Base-by-base conservation (phyloP, 495 filamentous ascomycete genomes). In the Hyaloscypha finlandica region DNA sequence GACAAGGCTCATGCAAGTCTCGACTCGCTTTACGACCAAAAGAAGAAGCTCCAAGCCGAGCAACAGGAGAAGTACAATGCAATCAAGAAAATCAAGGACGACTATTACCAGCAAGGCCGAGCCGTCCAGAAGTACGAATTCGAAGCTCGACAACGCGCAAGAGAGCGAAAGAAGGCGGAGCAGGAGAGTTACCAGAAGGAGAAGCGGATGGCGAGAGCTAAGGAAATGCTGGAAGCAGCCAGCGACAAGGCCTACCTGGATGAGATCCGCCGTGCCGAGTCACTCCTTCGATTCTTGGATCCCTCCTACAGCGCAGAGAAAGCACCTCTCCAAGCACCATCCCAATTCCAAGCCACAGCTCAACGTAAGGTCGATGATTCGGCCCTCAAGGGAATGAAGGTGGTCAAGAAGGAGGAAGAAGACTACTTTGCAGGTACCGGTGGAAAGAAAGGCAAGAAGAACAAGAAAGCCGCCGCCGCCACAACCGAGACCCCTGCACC, bases 401-500 rank as follows among this genome's bases (percentile, higher is more conserved):
- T 97, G 19, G 77, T 89, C 37, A 89, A 87, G 79, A 97, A 97
- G 85, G 86, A 88, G 12, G 92, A 96, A 59, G 94, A 96, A 14
- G 89, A 91, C 68, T 97, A 96, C 83, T 90, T 97, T 53, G 83
- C 88, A 39, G 91, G 92, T 19, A 86, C 82, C 54, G 86, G 85
- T 33, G 87, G 88, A n/a, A 97, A 97, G 87, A 94, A 94, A 73
- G 94, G 94, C 77, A 96, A 96, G 86, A 92, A 91, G 71, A 88
- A 88, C 76, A 93, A 91, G 80, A 89, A 88, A 71, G 77, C 76
- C 42, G 79, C 78, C 62, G 75, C 78, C 57, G 75, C 78, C 57
- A 79, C 76, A 25, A 63, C 77, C 12, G 72, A 77, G 31, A 70
- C 81, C 37, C 73, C 74, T 25, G 72, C 81, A 33, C 75, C 81